Evolutionary conservation across 805 yeast genomes (phyloP), one percentile per base, ranked within the genome.

Genomic region (Pichia ethanolica): DNA sequence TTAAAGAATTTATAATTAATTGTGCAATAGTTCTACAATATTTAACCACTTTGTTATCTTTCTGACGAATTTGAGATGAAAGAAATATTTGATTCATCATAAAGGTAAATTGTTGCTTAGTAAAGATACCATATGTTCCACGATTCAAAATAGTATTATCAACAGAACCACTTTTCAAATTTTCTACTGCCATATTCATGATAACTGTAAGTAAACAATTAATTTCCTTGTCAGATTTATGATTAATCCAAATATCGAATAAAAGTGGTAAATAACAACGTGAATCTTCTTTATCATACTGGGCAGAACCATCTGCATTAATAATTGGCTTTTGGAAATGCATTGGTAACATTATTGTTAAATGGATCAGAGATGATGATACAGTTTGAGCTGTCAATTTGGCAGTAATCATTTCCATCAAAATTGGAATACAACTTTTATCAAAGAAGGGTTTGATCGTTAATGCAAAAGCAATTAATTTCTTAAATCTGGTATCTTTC

Each of bases 201-300:
- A 88, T 63, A 14, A 86, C 68, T 13, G 83, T 79, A 10, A 88
- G 72, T 49, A 87, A 56, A 55, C 81, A 83, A 10, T 58, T 50
- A 8, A 82, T 71, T 56, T 87, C 96, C 35, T 79, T 67, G 14
- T 78, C 71, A 1, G 64, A 53, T 56, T 75, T 66, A 39, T 79
- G 65, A 52, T 81, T 71, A 3, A 77, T 61, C 96, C 96, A 89
- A 41, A 86, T 66, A 52, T 86, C 81, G 56, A 87, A 86, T 7
- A 88, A 61, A 2, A 87, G 67, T 0, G 90, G 82, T 32, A 87
- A 61, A 55, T 82, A 81, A 53, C 80, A 53, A 8, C 74, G 71
- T 11, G 64, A 58, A 53, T 68, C 72, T 13, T 51, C 43, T 30
- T 55, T 50, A 10, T 57, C 53, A 48, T 62, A 67, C 1, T 37